Base-by-base conservation (phyloP, 495 filamentous ascomycete genomes). In the Tirmania nivea region DNA sequence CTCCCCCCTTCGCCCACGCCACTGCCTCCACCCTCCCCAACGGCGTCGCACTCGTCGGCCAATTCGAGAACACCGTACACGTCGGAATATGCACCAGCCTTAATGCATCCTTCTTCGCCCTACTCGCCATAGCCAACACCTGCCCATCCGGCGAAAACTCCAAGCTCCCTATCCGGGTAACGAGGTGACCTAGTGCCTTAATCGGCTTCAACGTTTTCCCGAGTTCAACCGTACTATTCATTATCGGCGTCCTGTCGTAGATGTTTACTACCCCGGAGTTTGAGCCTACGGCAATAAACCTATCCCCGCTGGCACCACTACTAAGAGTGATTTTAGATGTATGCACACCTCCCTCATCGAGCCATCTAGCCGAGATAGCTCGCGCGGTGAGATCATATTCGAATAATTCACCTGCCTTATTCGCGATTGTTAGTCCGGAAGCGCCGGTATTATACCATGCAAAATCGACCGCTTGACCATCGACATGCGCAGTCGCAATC, bases 21-120 rank as follows among this genome's bases (percentile, higher is more conserved):
- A 94, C 78, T 1, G 79, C 74, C 3, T 81, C 84, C 52, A 96
- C 79, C 35, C 86, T 73, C 0, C 92, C 92, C 55, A 97, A 63
- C 10, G 92, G 89, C 53, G 90, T 97, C 65, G 79, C 77, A 39
- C 76, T 75, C 42, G 90, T 97, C 19, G 90, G 90, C 90, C 90
- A 97, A 67, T 97, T 96, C 60, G 77, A 78, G 71, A 90, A 97
- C 14, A 95, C 86, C 2, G 86, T 92, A 64, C 86, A 93, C 55
- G 76, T 83, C 1, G 89, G 89, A 59, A 97, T 69, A 67, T 97
- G 90, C 36, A 90, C 87, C 59, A 97, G 67, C 66, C 84, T 71
- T 64, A 97, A 63, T 1, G 86, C 84, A 71, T 96, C 86, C 57
- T 81, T 81, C 71, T 94, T 93, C 70, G 77, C 84, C 48, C 75